A percentile compares a stretch with the other conserved stretches of the same genome.
Conservation (phyloP, 1,139 yeast species). For the Lodderomyces oxycetoniae region DNA sequence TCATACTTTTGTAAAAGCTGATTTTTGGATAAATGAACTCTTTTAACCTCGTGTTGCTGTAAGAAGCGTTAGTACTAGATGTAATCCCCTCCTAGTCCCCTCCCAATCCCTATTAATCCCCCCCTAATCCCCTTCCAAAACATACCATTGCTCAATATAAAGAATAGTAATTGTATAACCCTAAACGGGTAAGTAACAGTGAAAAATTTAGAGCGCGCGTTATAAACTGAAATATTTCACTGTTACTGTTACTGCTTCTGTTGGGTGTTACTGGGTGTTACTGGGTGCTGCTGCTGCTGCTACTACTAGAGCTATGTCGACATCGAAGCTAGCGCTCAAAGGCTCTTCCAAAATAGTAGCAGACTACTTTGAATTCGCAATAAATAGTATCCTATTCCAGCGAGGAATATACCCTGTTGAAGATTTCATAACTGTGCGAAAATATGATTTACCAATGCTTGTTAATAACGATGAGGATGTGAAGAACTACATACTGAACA, state of each 20-base stretch:
- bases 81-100: too few relatives aligned
- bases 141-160: too few relatives aligned
- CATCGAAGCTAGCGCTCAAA: conserved; percentile 52
- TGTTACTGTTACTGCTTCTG: too few relatives aligned
- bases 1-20: conserved; percentile 50
- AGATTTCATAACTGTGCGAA: conserved; percentile 73
- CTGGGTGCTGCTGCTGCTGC: too few relatives aligned
- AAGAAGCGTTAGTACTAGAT: conserved; percentile 7
- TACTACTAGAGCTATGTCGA: too few relatives aligned
- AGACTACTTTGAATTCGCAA: conserved; percentile 79
- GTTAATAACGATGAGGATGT: conserved; percentile 76
- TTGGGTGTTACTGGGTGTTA: too few relatives aligned
- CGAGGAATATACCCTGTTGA: conserved; percentile 89
- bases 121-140: too few relatives aligned
- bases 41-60: conserved; percentile 67
- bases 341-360: conserved; percentile 78
- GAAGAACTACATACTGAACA: conserved; percentile 59
- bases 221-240: too few relatives aligned
- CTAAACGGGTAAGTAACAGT: too few relatives aligned
- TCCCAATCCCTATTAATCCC: too few relatives aligned
- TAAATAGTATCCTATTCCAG: conserved; percentile 79
- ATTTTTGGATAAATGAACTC: conserved; percentile 55
- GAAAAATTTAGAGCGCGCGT: too few relatives aligned
- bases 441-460: conserved; percentile 75
- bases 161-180: too few relatives aligned